Percentiles rank a stretch among this genome's conserved stretches.
Evolutionary conservation across 2,329 filamentous ascomycete genomes (phyloP).

Genomic region (Alternaria panax): DNA sequence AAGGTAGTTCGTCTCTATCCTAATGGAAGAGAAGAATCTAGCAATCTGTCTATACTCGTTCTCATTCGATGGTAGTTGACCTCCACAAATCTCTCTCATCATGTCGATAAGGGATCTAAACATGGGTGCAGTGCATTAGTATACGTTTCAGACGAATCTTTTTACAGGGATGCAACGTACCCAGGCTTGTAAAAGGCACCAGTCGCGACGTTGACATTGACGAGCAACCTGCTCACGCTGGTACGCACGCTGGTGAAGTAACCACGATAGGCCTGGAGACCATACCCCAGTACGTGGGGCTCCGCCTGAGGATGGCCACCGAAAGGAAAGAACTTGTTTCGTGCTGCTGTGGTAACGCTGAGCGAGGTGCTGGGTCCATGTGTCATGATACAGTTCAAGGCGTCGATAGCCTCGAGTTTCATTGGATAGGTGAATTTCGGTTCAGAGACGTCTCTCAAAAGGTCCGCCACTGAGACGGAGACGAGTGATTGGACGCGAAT

Average conservation of each 20-base stretch:
- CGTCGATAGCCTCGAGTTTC: conserved; percentile 62
- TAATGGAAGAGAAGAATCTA: conserved; percentile 49
- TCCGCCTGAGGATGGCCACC: conserved; percentile 57
- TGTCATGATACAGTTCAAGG: conserved; percentile 65
- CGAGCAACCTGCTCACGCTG: conserved; percentile 63
- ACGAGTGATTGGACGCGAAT: conserved; percentile 31
- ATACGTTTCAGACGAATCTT: background rate
- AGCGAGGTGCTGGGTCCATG: conserved; percentile 55
- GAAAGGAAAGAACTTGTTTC: conserved; percentile 56
- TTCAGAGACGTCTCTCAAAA: conserved; percentile 56
- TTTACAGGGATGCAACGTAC: background rate
- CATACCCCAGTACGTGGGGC: conserved; percentile 54
- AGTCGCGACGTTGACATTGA: conserved; percentile 70
- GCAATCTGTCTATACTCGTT: conserved; percentile 20
- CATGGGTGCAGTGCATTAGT: background rate
- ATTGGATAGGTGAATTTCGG: conserved; percentile 51
- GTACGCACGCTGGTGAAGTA: conserved; percentile 69
- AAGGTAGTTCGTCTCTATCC: conserved; percentile 53
- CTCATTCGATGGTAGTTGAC: conserved; percentile 8
- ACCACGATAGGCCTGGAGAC: conserved; percentile 65
- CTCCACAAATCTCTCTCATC: conserved; percentile 33
- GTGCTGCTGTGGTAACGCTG: conserved; percentile 56
- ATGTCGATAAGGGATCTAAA: conserved; percentile 43
- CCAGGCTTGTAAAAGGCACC: conserved; percentile 64
- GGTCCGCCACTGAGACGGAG: conserved; percentile 43